Evolutionary conservation across 768 basidiomycete species (phyloP), one percentile per base, ranked within the genome.

Genomic region (Cystoderma amianthinum): DNA sequence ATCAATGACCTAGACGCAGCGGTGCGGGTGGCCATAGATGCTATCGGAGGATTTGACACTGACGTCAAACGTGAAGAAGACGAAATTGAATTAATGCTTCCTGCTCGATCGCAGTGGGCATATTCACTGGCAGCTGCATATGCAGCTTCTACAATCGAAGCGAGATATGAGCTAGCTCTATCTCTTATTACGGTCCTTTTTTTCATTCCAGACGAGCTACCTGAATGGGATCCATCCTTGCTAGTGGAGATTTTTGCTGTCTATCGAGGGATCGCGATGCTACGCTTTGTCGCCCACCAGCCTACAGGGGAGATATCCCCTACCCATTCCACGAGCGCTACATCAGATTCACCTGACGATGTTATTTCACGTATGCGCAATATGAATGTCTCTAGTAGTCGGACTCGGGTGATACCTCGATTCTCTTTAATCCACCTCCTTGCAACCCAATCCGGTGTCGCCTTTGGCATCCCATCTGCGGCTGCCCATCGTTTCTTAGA

Each of bases 21-120:
- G 12, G 68, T 74, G 32, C 71, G 74, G 38, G 67, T 67, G 36
- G 71, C 72, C 22, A 71, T 89, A 35, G 84, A 89, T 55, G 67
- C 81, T 37, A 76, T 89, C 40, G 83, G 82, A 32, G 80, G 78
- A 20, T 78, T 85, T 50, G 83, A 86, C 49, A 63, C 68, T 48
- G 72, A 76, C 20, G 74, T 89, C 45, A 91, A 91, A 58, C 65
- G 66, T 47, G 89, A 92, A 58, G 82, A 83, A 48, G 81, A 85
- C 21, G 85, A 87, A 49, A 69, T 73, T 13, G 79, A 78, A 35
- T 51, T 71, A 5, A 63, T 69, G 12, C 67, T 77, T 23, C 76
- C 76, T 19, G 65, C 74, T 24, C 63, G 66, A 30, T 80, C 82
- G 12, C 72, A 79, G 40, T 84, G 82, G 81, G 68, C 65, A 38